These are phyloP conservation scores for Forsythia suspensa DNA, from an alignment of 257 asterid species.

Conservation along the genomic window DNA sequence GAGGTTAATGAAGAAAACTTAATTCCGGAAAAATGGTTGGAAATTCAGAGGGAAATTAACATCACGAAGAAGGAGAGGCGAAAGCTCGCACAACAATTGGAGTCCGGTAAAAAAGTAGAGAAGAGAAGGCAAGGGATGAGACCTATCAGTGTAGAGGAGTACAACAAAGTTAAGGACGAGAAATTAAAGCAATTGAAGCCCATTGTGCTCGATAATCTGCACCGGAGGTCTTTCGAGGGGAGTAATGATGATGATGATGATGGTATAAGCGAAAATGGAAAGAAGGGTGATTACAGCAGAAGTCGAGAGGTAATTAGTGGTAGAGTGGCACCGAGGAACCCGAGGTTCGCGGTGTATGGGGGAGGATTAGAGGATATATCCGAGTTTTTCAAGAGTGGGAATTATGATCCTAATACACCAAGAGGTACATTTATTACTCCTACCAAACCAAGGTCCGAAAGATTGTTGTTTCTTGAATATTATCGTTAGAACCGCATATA, in stretches of 20 bases:
- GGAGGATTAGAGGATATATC: conserved; percentile 83
- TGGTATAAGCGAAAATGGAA: background rate
- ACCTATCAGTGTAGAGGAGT: conserved; percentile 55
- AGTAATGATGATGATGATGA: background rate
- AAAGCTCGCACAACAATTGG: conserved; percentile 54
- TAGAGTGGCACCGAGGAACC: conserved; percentile 81
- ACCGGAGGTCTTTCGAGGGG: conserved; percentile 22
- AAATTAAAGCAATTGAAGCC: conserved; percentile 73
- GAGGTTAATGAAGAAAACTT: conserved; percentile 59
- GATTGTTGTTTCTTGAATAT: background rate
- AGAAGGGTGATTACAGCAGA: conserved; percentile 19
- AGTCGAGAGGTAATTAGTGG: conserved; percentile 31
- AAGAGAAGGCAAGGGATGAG: conserved; percentile 53
- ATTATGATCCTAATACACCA: conserved; percentile 48
- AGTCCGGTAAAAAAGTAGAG: conserved; percentile 66
- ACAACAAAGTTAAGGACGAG: conserved; percentile 47
- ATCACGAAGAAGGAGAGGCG: conserved; percentile 89
- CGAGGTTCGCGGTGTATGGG: conserved; percentile 86
- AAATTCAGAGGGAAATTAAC: conserved; percentile 60
- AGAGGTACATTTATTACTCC: conserved; percentile 42
- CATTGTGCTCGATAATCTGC: conserved; percentile 66
- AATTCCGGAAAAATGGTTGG: conserved; percentile 84
- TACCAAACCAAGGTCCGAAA: background rate
- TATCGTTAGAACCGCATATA: background rate
- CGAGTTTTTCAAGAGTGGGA: conserved; percentile 58